Conservation (phyloP, 768 basidiomycete species). For the Leccinum subtestaceum region DNA sequence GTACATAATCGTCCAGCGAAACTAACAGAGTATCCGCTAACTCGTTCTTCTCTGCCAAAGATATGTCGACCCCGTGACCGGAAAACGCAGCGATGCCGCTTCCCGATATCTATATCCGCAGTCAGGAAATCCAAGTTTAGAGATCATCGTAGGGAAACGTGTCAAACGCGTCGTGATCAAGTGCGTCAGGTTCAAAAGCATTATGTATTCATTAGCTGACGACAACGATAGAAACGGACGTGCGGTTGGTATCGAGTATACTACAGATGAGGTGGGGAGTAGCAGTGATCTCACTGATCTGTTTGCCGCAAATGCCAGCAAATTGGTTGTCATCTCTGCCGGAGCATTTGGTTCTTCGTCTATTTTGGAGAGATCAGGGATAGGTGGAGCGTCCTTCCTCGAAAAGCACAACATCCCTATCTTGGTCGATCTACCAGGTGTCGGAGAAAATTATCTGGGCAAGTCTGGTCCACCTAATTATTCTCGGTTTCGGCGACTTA, state of each 20-base stretch:
- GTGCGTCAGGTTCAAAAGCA: not conserved
- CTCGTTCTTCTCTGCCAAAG: slow-evolving; percentile 27
- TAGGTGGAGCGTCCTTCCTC: slow-evolving; percentile 55
- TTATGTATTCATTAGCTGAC: not conserved
- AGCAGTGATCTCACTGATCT: not conserved
- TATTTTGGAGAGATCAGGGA: slow-evolving; percentile 62
- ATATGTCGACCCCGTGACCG: slow-evolving; percentile 47
- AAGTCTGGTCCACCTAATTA: not conserved
- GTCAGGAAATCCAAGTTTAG: slow-evolving; percentile 27
- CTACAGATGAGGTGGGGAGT: slow-evolving; percentile 3
- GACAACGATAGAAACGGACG: slow-evolving; percentile 26
- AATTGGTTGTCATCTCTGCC: slow-evolving; percentile 46
- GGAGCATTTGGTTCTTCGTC: slow-evolving; percentile 55
- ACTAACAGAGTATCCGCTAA: not conserved
- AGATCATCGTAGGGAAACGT: slow-evolving; percentile 26
- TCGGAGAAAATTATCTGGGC: slow-evolving; percentile 38
- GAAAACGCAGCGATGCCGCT: slow-evolving; percentile 26
- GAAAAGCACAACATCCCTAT: slow-evolving; percentile 45
- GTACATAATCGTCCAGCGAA: no score
- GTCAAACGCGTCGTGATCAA: not conserved
- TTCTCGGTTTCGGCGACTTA: not conserved
- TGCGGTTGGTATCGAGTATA: slow-evolving; percentile 38
- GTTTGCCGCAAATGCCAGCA: slow-evolving; percentile 23
- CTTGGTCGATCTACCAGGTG: not conserved
- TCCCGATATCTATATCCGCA: slow-evolving; percentile 37